Evolutionary conservation across 2,329 filamentous ascomycete species (phyloP).

Genomic region (Nothopassalora personata): DNA sequence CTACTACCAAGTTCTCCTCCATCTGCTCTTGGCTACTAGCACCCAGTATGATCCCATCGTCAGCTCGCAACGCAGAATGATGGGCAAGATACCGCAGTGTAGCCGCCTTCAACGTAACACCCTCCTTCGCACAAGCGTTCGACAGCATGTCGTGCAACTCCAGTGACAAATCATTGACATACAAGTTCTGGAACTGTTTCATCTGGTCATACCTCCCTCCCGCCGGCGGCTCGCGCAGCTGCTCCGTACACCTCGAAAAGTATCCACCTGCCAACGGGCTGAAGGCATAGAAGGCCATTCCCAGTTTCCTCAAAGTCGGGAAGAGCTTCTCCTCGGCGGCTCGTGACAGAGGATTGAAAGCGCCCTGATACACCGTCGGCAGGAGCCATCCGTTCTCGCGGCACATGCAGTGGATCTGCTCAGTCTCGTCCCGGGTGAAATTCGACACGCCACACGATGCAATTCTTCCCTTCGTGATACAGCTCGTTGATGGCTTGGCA

Average conservation of each 20-base stretch:
- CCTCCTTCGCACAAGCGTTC: constrained; percentile 33
- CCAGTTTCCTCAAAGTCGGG: constrained; percentile 38
- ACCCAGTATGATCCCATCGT: constrained; percentile 39
- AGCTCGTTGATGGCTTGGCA: constrained; percentile 45
- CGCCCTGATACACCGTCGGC: constrained; percentile 45
- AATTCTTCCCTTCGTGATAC: constrained; percentile 44
- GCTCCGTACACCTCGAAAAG: constrained; percentile 36
- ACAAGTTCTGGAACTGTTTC: constrained; percentile 35
- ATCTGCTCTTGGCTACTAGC: constrained; percentile 31
- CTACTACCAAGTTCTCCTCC: constrained; percentile 27
- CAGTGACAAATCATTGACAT: constrained; percentile 42
- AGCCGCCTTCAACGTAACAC: constrained; percentile 39
- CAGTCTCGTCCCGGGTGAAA: constrained; percentile 45
- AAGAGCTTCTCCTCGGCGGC: constrained; percentile 36
- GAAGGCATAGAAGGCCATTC: constrained; percentile 43
- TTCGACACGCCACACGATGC: constrained; percentile 44
- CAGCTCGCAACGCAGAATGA: constrained; percentile 37
- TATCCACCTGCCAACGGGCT: constrained; percentile 33
- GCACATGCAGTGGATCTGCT: constrained; percentile 42
- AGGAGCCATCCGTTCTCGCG: constrained; percentile 37
- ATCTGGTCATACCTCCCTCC: constrained; percentile 27
- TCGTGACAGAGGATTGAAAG: constrained; percentile 39
- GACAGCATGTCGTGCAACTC: constrained; percentile 39
- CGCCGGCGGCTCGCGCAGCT: constrained; percentile 29
- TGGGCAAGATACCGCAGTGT: constrained; percentile 45